Percentiles rank a stretch among this genome's conserved stretches.
Conservation (phyloP, 257 asterid genomes). For the Solanum gracilifrons region DNA sequence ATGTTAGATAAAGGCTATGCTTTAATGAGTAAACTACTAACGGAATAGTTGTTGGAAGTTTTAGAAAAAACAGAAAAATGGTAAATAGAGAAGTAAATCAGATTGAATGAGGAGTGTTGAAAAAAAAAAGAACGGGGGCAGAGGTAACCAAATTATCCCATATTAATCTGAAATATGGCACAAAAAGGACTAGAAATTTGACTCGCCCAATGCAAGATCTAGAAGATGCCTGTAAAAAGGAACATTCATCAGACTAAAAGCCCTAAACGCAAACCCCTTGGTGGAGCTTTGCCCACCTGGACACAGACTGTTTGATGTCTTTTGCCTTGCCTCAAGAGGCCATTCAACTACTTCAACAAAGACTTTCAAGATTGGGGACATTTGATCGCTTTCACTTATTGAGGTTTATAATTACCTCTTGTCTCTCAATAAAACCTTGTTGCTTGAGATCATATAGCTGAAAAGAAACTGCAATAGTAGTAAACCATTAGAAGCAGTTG, state of each 20-base stretch:
- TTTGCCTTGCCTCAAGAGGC: background rate
- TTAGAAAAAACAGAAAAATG: background rate
- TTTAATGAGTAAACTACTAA: background rate
- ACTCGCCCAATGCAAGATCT: background rate
- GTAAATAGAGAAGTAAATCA: background rate
- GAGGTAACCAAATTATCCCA: background rate
- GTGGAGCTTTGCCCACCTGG: background rate
- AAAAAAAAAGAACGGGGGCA: background rate
- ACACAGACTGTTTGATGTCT: background rate
- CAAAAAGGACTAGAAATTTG: background rate
- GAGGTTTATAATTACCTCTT: constrained; percentile 57
- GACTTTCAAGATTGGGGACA: background rate
- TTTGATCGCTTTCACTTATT: background rate
- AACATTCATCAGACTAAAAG: background rate
- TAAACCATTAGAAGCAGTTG: background rate
- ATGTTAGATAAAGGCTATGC: background rate
- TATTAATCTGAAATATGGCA: background rate
- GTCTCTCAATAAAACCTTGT: constrained; percentile 97
- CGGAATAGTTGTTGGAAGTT: background rate
- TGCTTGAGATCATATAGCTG: constrained; percentile 98
- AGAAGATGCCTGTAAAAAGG: background rate
- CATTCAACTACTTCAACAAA: background rate
- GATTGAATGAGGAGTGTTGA: background rate
- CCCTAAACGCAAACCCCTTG: background rate
- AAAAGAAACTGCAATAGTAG: constrained; percentile 71